phyloP scores from a whole-genome alignment of 2,329 filamentous ascomycete genomes.

The Ophiostoma sp. region DNA sequence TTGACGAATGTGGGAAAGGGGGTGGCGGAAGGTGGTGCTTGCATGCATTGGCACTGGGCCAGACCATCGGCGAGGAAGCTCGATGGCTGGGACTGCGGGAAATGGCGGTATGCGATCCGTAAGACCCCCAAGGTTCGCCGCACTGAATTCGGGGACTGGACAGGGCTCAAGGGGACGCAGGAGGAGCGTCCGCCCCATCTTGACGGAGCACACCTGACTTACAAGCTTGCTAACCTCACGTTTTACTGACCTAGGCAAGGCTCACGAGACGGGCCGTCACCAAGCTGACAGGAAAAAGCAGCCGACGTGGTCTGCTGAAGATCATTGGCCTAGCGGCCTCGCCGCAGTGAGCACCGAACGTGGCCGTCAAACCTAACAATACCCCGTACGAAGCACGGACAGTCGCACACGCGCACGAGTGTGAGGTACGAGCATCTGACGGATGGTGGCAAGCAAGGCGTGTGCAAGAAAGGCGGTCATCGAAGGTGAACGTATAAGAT shows the following conservation, averaged over 20 bases:
- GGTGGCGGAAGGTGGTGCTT: neutral
- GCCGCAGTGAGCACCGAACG: neutral
- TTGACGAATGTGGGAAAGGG: neutral
- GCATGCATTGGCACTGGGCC: slow-evolving; percentile 15
- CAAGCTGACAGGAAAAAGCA: slow-evolving; percentile 9
- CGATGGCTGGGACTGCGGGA: slow-evolving; percentile 12
- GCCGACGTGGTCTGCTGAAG: neutral
- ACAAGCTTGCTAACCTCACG: neutral
- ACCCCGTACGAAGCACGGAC: neutral
- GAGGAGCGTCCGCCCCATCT: neutral
- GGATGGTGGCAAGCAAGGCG: neutral
- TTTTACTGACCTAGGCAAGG: slow-evolving; percentile 16
- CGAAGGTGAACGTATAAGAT: neutral
- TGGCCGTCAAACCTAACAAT: neutral
- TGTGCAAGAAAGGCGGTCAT: neutral
- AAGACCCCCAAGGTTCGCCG: neutral
- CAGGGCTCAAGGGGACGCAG: neutral
- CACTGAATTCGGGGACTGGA: neutral
- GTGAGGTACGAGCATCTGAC: neutral
- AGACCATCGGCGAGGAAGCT: slow-evolving; percentile 13
- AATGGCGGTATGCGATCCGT: slow-evolving; percentile 14
- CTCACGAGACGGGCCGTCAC: slow-evolving; percentile 19
- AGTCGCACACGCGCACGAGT: neutral
- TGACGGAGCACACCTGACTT: neutral
- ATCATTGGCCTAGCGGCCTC: neutral